These are phyloP conservation scores for Sugiyamaella sp. DNA, from an alignment of 1,139 yeast species.

Conservation along the genomic window DNA sequence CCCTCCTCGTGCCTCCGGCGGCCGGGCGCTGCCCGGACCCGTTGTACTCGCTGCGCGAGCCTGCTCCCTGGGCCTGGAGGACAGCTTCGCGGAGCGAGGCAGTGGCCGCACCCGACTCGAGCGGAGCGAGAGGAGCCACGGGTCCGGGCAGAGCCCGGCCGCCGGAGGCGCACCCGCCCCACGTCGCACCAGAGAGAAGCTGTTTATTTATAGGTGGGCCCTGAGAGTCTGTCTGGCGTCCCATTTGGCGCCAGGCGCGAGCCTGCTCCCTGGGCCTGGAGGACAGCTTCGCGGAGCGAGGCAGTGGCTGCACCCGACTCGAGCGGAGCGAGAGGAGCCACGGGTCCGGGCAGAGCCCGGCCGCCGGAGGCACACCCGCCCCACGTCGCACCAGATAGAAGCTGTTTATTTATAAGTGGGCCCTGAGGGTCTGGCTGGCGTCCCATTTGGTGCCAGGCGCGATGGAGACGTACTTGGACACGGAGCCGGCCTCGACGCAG, in stretches of 20 bases:
- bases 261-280: too few relatives aligned
- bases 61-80: too few relatives aligned
- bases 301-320: neutral
- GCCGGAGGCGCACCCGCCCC: slow-evolving; percentile 9
- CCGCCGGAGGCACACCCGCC: slow-evolving; percentile 10
- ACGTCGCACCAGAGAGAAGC: neutral
- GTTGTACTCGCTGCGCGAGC: neutral
- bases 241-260: slow-evolving; percentile 76
- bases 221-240: slow-evolving; percentile 59
- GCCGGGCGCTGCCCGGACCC: neutral
- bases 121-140: slow-evolving; percentile 12
- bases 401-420: slow-evolving; percentile 31
- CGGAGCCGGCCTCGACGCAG: slow-evolving; percentile 93
- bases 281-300: slow-evolving; percentile 2
- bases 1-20: slow-evolving; percentile 1
- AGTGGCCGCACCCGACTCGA: neutral
- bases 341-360: slow-evolving; percentile 19
- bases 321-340: slow-evolving; percentile 11
- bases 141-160: slow-evolving; percentile 19
- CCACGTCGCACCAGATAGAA: neutral
- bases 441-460: slow-evolving; percentile 73
- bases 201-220: slow-evolving; percentile 33
- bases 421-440: slow-evolving; percentile 58
- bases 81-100: slow-evolving; percentile 2
- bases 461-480: slow-evolving; percentile 63